Evolutionary conservation across 2,329 filamentous ascomycete genomes (phyloP), one percentile per base, ranked within the genome.

Genomic region (Hymenoscyphus linearis): DNA sequence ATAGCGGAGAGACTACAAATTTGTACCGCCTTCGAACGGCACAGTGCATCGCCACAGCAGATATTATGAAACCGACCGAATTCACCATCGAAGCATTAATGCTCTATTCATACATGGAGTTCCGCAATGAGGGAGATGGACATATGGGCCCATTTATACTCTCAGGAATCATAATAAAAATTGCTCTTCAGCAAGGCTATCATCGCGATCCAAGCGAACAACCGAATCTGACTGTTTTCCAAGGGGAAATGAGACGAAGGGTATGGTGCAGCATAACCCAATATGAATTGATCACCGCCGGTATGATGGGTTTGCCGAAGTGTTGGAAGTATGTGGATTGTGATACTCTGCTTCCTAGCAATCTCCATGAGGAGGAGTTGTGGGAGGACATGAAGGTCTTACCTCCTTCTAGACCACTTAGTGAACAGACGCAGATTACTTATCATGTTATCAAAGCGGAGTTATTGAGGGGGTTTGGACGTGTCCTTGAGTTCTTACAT

Each of bases 351-450:
- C 71, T 85, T n/a, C 85, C 86, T 16, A 77, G 78, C 37, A 88
- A 89, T 71, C 70, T 89, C 40, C 78, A 83, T 53, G 87, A 89
- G 69, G 81, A 85, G 26, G 86, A 90, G 68, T 85, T 90, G 62
- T 79, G 78, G 64, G 80, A 85, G 68, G 75, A 83, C 61, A 80
- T 78, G 61, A 74, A 74, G 35, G 77, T 77, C 55, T 73, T 90
- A 31, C 86, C 87, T 0, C 79, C 80, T 0, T 73, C 80, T 2
- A 77, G 85, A 22, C 83, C 86, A 1, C 67, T 75, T 16, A 76
- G 77, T 6, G 84, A 88, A 64, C 82, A 84, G 57, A 89, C 87
- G 0, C 74, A 78, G 4, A 77, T 84, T 70, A 80, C 77, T 18
- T 85, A 85, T 61, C 76, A 81, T 9, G 79, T 82, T 44, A 74